Evolutionary conservation across 2,329 filamentous ascomycete species (phyloP).

Genomic region (Tricladium varicosporioides): DNA sequence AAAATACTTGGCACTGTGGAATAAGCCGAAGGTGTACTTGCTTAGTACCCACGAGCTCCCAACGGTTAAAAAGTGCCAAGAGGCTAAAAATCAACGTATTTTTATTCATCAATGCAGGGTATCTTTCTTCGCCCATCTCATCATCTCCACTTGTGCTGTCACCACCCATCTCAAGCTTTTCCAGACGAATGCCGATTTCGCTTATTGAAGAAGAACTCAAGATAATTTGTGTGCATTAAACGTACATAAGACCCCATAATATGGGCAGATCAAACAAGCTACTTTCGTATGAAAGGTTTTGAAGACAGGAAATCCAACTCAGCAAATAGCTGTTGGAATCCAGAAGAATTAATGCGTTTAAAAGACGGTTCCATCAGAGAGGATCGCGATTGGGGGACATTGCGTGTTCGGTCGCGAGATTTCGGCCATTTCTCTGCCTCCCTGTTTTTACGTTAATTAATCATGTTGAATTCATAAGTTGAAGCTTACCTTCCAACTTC

Average conservation of each 20-base stretch:
- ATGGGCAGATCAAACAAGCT: too few relatives aligned
- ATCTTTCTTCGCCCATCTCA: not conserved
- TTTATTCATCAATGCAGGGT: not conserved
- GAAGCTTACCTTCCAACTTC: slow-evolving; percentile 86
- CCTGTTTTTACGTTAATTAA: slow-evolving; percentile 47
- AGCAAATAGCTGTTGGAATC: not conserved
- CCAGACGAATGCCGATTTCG: not conserved
- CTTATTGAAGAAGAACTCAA: too few relatives aligned
- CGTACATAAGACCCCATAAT: too few relatives aligned
- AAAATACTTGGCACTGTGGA: too few relatives aligned
- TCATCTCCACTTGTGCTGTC: not conserved
- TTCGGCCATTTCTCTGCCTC: slow-evolving; percentile 92
- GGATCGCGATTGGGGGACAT: slow-evolving; percentile 88
- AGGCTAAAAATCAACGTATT: not conserved
- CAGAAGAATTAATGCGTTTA: slow-evolving; percentile 40
- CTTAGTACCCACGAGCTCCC: too few relatives aligned
- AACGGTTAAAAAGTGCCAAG: not conserved
- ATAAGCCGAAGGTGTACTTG: too few relatives aligned
- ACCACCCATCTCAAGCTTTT: not conserved
- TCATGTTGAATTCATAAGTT: slow-evolving; percentile 2
- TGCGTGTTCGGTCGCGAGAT: slow-evolving; percentile 87
- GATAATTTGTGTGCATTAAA: too few relatives aligned
- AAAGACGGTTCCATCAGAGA: slow-evolving; percentile 95
- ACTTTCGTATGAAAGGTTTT: too few relatives aligned
- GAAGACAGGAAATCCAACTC: not conserved